Percentiles rank a stretch among this genome's conserved stretches.
Conservation (phyloP, 2,329 filamentous ascomycete genomes). For the Arthrobotrys musiformis region DNA sequence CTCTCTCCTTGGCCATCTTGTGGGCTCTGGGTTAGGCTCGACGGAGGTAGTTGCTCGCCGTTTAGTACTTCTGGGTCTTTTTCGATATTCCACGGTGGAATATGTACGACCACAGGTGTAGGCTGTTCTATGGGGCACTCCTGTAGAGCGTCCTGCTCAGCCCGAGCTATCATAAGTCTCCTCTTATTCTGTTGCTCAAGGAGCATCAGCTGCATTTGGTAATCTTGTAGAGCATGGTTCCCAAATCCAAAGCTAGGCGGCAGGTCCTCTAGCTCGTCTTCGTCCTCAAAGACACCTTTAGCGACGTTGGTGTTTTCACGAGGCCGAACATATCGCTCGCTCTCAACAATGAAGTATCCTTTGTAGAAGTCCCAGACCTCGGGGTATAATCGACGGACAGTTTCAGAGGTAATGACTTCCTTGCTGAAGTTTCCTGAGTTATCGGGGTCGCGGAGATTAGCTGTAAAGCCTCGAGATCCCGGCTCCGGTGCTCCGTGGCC, state of each 20-base stretch:
- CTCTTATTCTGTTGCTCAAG: constrained; percentile 58
- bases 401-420: neutral
- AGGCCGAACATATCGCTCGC: neutral
- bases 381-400: neutral
- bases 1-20: no score
- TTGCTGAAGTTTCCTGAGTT: neutral
- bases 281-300: neutral
- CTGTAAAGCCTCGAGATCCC: neutral
- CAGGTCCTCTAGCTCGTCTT: neutral
- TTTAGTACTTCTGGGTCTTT: neutral
- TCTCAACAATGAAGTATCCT: neutral
- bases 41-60: no score
- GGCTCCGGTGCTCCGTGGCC: neutral
- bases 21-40: no score
- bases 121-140: neutral
- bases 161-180: constrained; percentile 46
- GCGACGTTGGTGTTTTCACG: neutral
- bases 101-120: neutral
- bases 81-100: neutral
- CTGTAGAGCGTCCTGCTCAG: neutral
- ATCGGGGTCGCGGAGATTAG: neutral
- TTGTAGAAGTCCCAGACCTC: neutral
- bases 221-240: constrained; percentile 43
- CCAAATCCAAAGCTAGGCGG: neutral
- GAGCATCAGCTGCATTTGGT: constrained; percentile 57